A percentile compares a stretch with the other conserved stretches of the same genome.
Evolutionary conservation across 139 green algal genomes (phyloP).

Genomic region (Penium margaritaceum): DNA sequence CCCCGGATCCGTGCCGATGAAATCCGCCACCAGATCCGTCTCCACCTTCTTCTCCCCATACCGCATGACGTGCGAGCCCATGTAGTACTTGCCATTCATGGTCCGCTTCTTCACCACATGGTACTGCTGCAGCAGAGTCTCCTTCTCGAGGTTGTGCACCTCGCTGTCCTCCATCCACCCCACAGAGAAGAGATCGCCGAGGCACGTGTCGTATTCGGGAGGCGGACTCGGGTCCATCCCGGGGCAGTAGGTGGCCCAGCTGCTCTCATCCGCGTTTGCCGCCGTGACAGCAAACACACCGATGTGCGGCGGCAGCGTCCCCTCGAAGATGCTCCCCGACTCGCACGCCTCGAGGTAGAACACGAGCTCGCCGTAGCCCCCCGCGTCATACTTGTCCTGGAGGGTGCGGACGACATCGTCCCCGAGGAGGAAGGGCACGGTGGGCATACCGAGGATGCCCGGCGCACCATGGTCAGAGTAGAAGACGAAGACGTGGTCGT

Average conservation of each 20-base stretch:
- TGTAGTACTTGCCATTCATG: slow-evolving; percentile 65
- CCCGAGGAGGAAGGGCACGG: slow-evolving; percentile 74
- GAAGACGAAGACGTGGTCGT: slow-evolving; percentile 71
- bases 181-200: slow-evolving; percentile 90
- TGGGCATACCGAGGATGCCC: slow-evolving; percentile 84
- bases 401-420: slow-evolving; percentile 72
- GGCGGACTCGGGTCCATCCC: slow-evolving; percentile 41
- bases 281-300: slow-evolving; percentile 73
- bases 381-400: slow-evolving; percentile 24
- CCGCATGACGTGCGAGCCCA: slow-evolving; percentile 69
- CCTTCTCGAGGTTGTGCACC: slow-evolving; percentile 55
- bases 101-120: slow-evolving; percentile 61
- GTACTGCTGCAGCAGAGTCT: slow-evolving; percentile 82
- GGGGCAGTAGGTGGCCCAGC: slow-evolving; percentile 87
- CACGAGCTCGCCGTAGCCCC: slow-evolving; percentile 74
- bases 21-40: no score
- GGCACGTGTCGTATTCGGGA: slow-evolving; percentile 70
- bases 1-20: no score
- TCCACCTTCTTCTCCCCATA: no score
- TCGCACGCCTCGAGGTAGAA: slow-evolving; percentile 89
- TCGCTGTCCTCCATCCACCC: slow-evolving; percentile 90
- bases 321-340: slow-evolving; percentile 83
- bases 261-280: slow-evolving; percentile 75
- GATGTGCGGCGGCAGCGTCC: slow-evolving; percentile 44
- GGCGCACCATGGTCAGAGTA: slow-evolving; percentile 72